A percentile compares a stretch with the other conserved stretches of the same genome.
These are phyloP conservation scores for Grammothele lineata DNA, from an alignment of 768 basidiomycete species.

Conservation along the genomic window DNA sequence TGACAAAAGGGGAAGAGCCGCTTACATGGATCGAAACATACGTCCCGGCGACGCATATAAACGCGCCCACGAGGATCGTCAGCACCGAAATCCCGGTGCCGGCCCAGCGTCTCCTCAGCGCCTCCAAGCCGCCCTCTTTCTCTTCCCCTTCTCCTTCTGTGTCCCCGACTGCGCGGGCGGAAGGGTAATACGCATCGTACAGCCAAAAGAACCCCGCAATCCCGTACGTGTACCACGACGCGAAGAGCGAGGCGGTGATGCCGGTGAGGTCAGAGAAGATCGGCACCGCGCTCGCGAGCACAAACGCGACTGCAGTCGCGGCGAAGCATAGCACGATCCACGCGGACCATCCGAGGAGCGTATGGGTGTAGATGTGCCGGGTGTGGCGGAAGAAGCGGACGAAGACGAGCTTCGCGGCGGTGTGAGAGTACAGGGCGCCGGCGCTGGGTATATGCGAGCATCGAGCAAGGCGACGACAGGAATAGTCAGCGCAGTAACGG, in stretches of 20 bases:
- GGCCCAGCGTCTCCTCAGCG: constrained; percentile 29
- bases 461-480: too few relatives aligned
- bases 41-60: constrained; percentile 50
- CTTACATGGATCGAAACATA: constrained; percentile 49
- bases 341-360: constrained; percentile 43
- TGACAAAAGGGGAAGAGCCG: too few relatives aligned
- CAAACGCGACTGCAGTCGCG: constrained; percentile 37
- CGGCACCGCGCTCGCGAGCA: constrained; percentile 47
- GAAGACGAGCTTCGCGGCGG: constrained; percentile 51
- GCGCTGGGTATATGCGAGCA: constrained; percentile 15
- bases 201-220: constrained; percentile 52
- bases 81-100: constrained; percentile 35
- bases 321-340: constrained; percentile 43
- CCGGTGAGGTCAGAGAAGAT: constrained; percentile 54
- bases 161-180: too few relatives aligned
- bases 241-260: constrained; percentile 49
- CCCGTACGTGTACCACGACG: constrained; percentile 58
- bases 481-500: too few relatives aligned
- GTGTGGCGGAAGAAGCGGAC: constrained; percentile 46
- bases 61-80: constrained; percentile 45
- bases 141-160: too few relatives aligned
- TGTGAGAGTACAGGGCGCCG: constrained; percentile 44
- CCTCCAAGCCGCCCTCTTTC: constrained; percentile 30
- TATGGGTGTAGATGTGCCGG: constrained; percentile 47
- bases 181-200: constrained; percentile 39